A percentile compares a stretch with the other conserved stretches of the same genome.
phyloP scores from a whole-genome alignment of 139 green algal species.

The Chlamydomonas sphaeroides region DNA sequence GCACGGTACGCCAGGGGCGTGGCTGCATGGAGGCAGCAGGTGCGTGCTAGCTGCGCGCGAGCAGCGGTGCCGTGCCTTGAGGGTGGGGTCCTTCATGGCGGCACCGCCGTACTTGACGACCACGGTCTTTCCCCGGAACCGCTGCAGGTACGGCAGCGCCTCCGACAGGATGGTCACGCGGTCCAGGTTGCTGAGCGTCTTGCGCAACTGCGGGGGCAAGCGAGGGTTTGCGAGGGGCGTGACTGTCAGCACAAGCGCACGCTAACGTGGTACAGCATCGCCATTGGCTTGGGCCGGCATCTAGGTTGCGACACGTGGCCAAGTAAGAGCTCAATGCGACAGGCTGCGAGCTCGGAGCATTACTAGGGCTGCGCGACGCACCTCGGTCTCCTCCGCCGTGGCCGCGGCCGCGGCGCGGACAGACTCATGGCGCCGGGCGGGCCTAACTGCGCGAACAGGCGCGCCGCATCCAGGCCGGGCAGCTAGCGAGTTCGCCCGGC shows the following conservation, averaged over 20 bases:
- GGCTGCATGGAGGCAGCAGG: not conserved
- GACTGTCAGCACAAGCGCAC: no score
- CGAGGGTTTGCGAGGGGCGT: no score
- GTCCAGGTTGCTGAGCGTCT: constrained; percentile 69
- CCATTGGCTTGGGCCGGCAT: no score
- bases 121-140: constrained; percentile 92
- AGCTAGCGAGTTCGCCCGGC: no score
- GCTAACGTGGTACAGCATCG: no score
- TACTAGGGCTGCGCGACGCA: not conserved
- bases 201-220: constrained; percentile 18
- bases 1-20: not conserved
- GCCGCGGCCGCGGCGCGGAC: constrained; percentile 1
- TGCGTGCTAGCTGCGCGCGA: no score
- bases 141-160: constrained; percentile 96
- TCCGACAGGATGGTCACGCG: constrained; percentile 92
- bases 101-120: constrained; percentile 99
- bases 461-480: no score
- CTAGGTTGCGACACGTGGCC: no score
- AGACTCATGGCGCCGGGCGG: not conserved
- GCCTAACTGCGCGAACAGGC: not conserved
- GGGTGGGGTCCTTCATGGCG: constrained; percentile 96
- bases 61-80: constrained; percentile 75
- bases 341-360: no score
- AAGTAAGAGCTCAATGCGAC: no score
- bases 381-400: constrained; percentile 31